Conservation (phyloP, 2,329 filamentous ascomycete species). For the Dendryphion nanum region DNA sequence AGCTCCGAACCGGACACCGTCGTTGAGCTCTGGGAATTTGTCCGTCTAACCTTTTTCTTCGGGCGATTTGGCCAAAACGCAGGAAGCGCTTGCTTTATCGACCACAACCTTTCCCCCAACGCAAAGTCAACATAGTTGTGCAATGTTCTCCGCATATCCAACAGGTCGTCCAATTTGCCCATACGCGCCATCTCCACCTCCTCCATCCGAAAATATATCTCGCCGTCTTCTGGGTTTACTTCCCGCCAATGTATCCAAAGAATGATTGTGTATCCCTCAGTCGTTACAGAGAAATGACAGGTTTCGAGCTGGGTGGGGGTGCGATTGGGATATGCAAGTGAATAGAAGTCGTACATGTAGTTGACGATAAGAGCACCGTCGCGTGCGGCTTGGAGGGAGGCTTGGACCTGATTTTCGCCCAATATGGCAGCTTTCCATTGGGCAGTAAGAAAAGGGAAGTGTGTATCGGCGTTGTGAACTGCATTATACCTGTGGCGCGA, state of each 20-base stretch:
- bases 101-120: slow-evolving; percentile 8
- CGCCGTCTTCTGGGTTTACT: slow-evolving; percentile 8
- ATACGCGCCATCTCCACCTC: slow-evolving; percentile 10
- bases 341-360: slow-evolving; percentile 15
- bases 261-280: slow-evolving; percentile 7
- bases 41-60: slow-evolving; percentile 4
- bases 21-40: slow-evolving; percentile 4
- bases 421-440: slow-evolving; percentile 13
- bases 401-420: slow-evolving; percentile 13
- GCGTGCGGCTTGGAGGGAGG: slow-evolving; percentile 13
- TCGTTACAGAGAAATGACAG: slow-evolving; percentile 12
- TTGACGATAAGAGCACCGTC: slow-evolving; percentile 15
- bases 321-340: slow-evolving; percentile 11
- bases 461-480: slow-evolving; percentile 9
- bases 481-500: slow-evolving; percentile 10
- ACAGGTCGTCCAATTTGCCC: slow-evolving; percentile 8
- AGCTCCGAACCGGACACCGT: slow-evolving; percentile 3
- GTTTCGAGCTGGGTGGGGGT: slow-evolving; percentile 12
- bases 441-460: slow-evolving; percentile 14
- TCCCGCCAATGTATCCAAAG: slow-evolving; percentile 15
- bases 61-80: slow-evolving; percentile 11
- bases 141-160: slow-evolving; percentile 8
- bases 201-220: slow-evolving; percentile 13
- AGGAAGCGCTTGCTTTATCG: slow-evolving; percentile 10
- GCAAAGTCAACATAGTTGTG: slow-evolving; percentile 12